Evolutionary conservation across 768 basidiomycete species (phyloP), one percentile per base, ranked within the genome.

Genomic region (Multifurca ochricompacta): DNA sequence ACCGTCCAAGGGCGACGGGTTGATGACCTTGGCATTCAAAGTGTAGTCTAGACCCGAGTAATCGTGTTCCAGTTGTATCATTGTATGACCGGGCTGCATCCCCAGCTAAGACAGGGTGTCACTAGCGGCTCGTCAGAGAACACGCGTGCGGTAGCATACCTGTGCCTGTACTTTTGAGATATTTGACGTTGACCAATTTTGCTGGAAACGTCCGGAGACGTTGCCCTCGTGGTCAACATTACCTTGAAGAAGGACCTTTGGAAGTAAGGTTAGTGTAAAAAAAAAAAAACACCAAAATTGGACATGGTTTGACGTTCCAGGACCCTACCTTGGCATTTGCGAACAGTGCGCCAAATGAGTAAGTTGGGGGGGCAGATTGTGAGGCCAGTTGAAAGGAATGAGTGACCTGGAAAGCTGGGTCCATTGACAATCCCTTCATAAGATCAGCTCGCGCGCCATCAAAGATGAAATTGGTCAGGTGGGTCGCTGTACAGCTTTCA

Each of bases 381-480:
- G 91, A 91, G 18, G 91, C 96, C 53, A 97, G 74, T 55, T 84
- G 77, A 73, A 99, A 97, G 21, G 92, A 89, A 70, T 99, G 96
- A 57, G 93, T 94, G 63, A 97, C 87, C 75, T 98, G 95, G 80
- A 98, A 98, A 47, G 89, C 82, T n/a, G 96, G 96, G 69, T 82
- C 90, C 69, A 87, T 78, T 27, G 92, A 95, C 63, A 98, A 76
- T 63, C 80, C 85, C 74, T 98, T 99, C 44, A 90, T 87, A 63
- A 98, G 76, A 75, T 99, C 96, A 30, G 95, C 96, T 62, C 94
- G 79, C 25, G 88, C 96, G 61, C 96, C 96, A 74, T 99, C 96
- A 69, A 98, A 98, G 66, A 92, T 82, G 73, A 87, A 95, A 74
- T 95, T 96, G 41, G 85, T 87, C 46, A 97, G 72, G 65, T 91